Evolutionary conservation across 1,284 basidiomycete species (phyloP), one percentile per base, ranked within the genome.

Genomic region (Schizopora paradoxa): DNA sequence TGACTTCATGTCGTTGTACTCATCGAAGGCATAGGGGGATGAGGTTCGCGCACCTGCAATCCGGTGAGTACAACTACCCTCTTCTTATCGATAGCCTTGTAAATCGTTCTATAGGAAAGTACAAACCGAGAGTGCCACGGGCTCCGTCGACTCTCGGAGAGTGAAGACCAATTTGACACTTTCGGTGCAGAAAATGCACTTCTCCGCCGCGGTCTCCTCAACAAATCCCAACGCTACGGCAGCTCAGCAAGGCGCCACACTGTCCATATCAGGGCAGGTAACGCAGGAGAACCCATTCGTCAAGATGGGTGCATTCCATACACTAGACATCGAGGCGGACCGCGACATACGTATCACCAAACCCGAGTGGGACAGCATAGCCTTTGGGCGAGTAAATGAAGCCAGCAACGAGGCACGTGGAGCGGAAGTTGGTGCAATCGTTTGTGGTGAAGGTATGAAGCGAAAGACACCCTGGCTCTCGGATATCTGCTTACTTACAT

Each of bases 391-490:
- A 21, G 79, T 99, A 0, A 73, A 86, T 43, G 96, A 99, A 56
- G 80, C 91, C 27, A 91, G 90, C 47, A 74, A 90, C 39, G 91
- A 91, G n/a, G 93, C 92, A 16, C 74, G 86, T 56, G 91, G 94
- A 0, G 96, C 96, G 2, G 95, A 99, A 63, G 89, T 99, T 1
- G 96, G 90, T 6, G 96, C 96, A 0, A 78, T 99, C 13, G 91
- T 99, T 1, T 91, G 91, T 50, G 95, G 96, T 28, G 96, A 99
- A 72, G 84, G 79, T 76, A 48, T 14, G 47, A n/a, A n/a, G n/a
- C n/a, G n/a, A 25, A 21, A 7, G 11, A 23, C 19, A 21, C 16
- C 18, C 43, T 13, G 14, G 26, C 29, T 41, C 43, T 18, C 19
- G 22, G 10, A n/a, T 21, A 23, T 49, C 32, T n/a, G n/a, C n/a